Conservation (phyloP, 805 yeast species). For the Lachancea fermentati region DNA sequence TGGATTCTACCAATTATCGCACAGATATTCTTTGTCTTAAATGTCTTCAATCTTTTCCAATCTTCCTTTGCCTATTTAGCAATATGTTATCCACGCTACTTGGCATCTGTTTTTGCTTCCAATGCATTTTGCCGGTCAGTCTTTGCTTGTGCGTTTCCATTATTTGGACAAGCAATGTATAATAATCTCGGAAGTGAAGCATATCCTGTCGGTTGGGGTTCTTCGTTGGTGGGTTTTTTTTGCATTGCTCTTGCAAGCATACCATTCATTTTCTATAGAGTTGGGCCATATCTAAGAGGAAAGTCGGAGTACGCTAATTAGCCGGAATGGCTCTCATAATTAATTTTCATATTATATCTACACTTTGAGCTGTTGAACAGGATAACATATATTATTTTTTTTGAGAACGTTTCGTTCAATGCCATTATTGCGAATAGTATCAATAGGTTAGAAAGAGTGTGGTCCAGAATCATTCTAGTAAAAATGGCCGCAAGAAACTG, state of each 20-base stretch:
- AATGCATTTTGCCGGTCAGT: slow-evolving; percentile 46
- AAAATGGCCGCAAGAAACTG: too few species aligned
- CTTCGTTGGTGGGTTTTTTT: slow-evolving; percentile 43
- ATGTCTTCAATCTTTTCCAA: slow-evolving; percentile 46
- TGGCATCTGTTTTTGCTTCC: slow-evolving; percentile 58
- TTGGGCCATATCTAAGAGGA: slow-evolving; percentile 42
- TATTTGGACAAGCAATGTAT: slow-evolving; percentile 59
- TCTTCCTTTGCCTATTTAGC: slow-evolving; percentile 46
- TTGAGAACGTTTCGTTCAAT: too few species aligned
- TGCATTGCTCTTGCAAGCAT: slow-evolving; percentile 40
- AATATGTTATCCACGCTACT: slow-evolving; percentile 41
- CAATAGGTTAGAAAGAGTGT: too few species aligned
- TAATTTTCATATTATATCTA: too few species aligned
- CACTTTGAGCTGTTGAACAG: too few species aligned
- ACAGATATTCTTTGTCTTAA: slow-evolving; percentile 35
- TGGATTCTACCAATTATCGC: slow-evolving; percentile 49
- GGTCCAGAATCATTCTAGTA: too few species aligned
- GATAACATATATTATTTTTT: too few species aligned
- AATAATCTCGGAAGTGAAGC: slow-evolving; percentile 41
- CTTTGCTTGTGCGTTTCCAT: slow-evolving; percentile 56
- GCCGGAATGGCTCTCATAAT: too few species aligned
- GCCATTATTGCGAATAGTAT: too few species aligned
- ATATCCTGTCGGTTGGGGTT: slow-evolving; percentile 59
- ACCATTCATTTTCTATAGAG: slow-evolving; percentile 41
- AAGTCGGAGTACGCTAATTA: slow-evolving; percentile 37